Percentiles rank a stretch among this genome's conserved stretches.
Conservation (phyloP, 306 rosid species). For the Senna tora region DNA sequence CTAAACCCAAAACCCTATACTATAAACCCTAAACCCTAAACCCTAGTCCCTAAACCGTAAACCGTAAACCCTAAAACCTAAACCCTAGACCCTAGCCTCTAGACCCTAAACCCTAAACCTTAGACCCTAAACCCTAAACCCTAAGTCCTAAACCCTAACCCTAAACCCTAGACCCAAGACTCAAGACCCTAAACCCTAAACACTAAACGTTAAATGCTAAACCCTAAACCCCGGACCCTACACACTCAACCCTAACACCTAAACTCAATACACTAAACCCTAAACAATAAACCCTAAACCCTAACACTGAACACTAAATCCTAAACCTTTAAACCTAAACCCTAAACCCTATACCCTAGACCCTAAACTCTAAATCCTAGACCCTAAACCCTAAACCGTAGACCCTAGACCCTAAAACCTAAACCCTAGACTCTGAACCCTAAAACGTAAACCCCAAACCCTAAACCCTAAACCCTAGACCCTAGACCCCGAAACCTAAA, state of each 20-base stretch:
- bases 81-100: not conserved
- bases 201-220: not conserved
- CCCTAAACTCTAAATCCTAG: not conserved
- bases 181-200: constrained; percentile 11
- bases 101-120: constrained; percentile 15
- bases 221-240: not conserved
- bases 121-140: constrained; percentile 6
- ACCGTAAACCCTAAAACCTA: not conserved
- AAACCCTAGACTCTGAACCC: not conserved
- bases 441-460: not conserved
- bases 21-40: too few relatives aligned
- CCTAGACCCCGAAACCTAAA: not conserved
- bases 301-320: not conserved
- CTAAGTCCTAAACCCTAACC: not conserved
- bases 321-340: not conserved
- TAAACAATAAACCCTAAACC: not conserved
- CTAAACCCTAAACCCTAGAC: not conserved
- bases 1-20: too few relatives aligned
- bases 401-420: too few relatives aligned
- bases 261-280: not conserved
- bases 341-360: not conserved
- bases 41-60: too few relatives aligned
- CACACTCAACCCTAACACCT: too few relatives aligned
- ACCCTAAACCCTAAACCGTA: too few relatives aligned
- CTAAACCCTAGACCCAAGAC: not conserved